Conservation (phyloP, 2,329 filamentous ascomycete species). For the Claviceps sp. region DNA sequence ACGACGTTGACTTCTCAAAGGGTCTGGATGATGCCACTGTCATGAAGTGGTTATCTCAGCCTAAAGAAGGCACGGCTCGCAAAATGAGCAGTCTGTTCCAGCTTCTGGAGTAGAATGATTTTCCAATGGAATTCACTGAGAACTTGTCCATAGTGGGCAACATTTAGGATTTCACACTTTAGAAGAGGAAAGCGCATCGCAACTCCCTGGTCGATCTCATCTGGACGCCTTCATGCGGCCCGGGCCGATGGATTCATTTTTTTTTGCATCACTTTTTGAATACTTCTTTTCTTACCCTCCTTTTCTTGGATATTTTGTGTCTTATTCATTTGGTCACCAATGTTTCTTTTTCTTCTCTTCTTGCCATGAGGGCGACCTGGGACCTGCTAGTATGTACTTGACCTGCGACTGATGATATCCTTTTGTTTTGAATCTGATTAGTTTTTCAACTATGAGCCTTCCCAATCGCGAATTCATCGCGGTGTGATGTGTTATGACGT, state of each 20-base stretch:
- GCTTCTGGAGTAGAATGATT: not conserved
- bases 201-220: not conserved
- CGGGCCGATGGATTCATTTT: not conserved
- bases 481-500: too few species aligned
- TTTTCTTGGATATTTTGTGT: not conserved
- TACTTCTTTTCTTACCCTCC: not conserved
- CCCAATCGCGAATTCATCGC: too few species aligned
- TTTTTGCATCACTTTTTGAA: not conserved
- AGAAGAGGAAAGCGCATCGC: not conserved
- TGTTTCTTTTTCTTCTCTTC: not conserved
- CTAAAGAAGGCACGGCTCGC: slow-evolving; percentile 1
- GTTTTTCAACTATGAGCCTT: too few species aligned
- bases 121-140: too few species aligned
- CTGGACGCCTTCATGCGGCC: not conserved
- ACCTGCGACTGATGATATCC: not conserved
- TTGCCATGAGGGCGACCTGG: not conserved
- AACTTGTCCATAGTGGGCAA: too few species aligned
- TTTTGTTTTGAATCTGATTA: not conserved
- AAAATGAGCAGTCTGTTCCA: slow-evolving; percentile 15
- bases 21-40: slow-evolving; percentile 26
- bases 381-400: not conserved
- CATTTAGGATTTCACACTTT: too few species aligned
- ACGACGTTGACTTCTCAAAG: slow-evolving; percentile 26
- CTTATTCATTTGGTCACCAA: not conserved
- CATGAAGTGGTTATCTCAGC: slow-evolving; percentile 18